phyloP scores from a whole-genome alignment of 2,329 filamentous ascomycete species.

The Claviceps fusiformis region DNA sequence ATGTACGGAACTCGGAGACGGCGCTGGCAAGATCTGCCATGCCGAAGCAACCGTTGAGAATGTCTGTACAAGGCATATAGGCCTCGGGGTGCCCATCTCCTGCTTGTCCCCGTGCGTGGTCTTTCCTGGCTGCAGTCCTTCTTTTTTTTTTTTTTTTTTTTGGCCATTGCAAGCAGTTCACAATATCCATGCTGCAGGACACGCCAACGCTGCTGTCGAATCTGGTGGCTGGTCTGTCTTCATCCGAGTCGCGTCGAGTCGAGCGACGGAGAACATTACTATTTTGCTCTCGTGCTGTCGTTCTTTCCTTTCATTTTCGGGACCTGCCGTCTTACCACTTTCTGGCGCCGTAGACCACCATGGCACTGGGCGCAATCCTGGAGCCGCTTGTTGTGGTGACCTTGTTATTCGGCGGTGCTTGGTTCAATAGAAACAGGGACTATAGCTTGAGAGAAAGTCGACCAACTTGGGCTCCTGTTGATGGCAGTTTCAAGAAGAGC shows the following conservation, averaged over 20 bases:
- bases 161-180: not conserved
- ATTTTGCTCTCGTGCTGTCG: not conserved
- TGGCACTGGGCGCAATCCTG: slow-evolving; percentile 27
- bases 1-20: not conserved
- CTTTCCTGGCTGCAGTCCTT: not conserved
- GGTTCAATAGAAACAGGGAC: slow-evolving; percentile 28
- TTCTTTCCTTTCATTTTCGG: not conserved
- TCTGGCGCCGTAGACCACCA: slow-evolving; percentile 7
- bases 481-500: slow-evolving; percentile 14
- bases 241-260: not conserved
- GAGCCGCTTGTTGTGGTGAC: slow-evolving; percentile 29
- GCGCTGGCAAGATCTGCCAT: not conserved
- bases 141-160: not conserved
- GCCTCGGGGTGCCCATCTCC: not conserved
- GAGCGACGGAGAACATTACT: not conserved
- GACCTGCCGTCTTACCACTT: not conserved
- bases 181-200: not conserved
- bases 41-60: not conserved
- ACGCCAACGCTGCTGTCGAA: not conserved
- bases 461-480: slow-evolving; percentile 9
- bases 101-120: not conserved
- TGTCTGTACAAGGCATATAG: not conserved
- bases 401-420: slow-evolving; percentile 30
- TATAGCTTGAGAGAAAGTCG: slow-evolving; percentile 17
- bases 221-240: not conserved